Evolutionary conservation across 108 stramenopile genomes (phyloP), one percentile per base, ranked within the genome.

Genomic region (Parmales sp.): DNA sequence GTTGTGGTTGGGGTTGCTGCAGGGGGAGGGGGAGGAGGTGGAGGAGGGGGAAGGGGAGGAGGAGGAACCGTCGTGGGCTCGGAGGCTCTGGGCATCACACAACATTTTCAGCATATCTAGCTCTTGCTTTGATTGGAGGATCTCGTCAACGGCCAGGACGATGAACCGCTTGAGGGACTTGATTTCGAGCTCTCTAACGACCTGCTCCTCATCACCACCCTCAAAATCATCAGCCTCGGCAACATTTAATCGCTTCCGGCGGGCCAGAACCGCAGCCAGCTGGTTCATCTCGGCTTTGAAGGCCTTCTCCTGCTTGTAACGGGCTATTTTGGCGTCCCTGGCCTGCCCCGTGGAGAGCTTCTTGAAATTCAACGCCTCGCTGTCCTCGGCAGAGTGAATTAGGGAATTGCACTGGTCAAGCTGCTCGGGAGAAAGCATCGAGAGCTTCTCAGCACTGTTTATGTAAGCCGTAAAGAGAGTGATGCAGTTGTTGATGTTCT

Each of bases 281-380:
- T 68, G 73, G 22, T 78, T 41, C 45, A 76, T 38, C 49, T 84
- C 81, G 31, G 72, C 51, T 50, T 80, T 65, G 16, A 48, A 41
- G 66, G 78, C 67, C 70, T 84, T 71, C 37, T 78, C 75, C 41
- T 69, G 67, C 37, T 74, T 73, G 69, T 78, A 87, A 13, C 83
- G 70, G n/a, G 79, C 80, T 72, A 87, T 82, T 38, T 90, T 86
- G 60, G 67, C 76, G 60, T 87, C 78, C 28, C 84, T 75, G 63
- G 82, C 70, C 43, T 51, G 49, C 48, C 43, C 43, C 13, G 43
- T 16, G 13, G 43, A 44, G 43, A 6, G 69, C n/a, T n/a, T n/a
- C n/a, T n/a, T n/a, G n/a, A n/a, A n/a, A n/a, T n/a, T n/a, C n/a
- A n/a, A n/a, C n/a, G n/a, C n/a, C n/a, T 16, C 16, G 41, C 41